Evolutionary conservation across 805 yeast genomes (phyloP), one percentile per base, ranked within the genome.

Genomic region (Maudiozyma bulderi): DNA sequence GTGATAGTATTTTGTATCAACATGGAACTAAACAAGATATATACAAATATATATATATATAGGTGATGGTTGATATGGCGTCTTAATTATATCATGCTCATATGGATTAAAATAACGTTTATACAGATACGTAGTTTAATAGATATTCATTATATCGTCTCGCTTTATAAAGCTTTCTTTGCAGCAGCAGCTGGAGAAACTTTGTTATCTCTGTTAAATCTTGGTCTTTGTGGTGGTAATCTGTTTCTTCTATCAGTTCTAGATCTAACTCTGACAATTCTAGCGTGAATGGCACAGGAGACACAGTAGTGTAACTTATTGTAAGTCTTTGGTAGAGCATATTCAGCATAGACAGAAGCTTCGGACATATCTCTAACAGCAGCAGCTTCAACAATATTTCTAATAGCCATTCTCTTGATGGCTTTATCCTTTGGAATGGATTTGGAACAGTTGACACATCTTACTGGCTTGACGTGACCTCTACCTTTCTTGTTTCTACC

Each of bases 401-500:
- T 87, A 86, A 93, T 84, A 77, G 96, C 89, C 83, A 93, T 95
- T 81, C 99, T 88, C 93, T 93, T 93, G 87, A 93, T 93, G 76
- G 99, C 98, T 86, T 93, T 93, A 77, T 93, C 99, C 86, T 93
- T 93, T 74, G 99, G 97, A 69, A 93, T 96, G 81, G 95, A 87
- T 78, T 95, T 88, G 70, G 96, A 86, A 80, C 99, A 93, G 96
- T 93, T 93, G 73, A 89, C 86, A 83, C 99, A 93, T 86, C 99
- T 90, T 72, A 91, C 97, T 74, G 96, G 95, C 78, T 86, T 87
- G 77, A 87, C 96, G 96, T 93, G 98, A 75, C 99, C 99, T 88
- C 99, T 93, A 75, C 98, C 98, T 82, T 89, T 90, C 95, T 93
- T 93, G 95, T 93, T 93, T 84, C 99, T 91, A 84, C 99, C 99